Percentiles rank a stretch among this genome's conserved stretches.
phyloP scores from a whole-genome alignment of 495 filamentous ascomycete species.

The Aspergillus baeticus region DNA sequence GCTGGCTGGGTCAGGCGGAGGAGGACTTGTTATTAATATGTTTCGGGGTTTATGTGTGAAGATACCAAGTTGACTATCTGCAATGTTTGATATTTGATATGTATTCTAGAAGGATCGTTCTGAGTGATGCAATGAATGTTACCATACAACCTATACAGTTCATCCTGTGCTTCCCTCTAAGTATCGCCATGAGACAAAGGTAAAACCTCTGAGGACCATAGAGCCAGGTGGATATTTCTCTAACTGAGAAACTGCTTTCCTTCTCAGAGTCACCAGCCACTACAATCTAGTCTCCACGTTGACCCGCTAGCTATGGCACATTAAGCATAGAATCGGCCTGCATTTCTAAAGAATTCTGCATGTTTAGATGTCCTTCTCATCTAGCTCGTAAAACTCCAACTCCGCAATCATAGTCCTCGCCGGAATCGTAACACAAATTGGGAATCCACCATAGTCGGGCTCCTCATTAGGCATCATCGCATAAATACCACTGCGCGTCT shows the following conservation, averaged over 20 bases:
- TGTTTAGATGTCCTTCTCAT: not conserved
- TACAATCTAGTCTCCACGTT: no score
- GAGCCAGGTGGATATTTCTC: no score
- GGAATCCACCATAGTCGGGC: not conserved
- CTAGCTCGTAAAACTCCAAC: not conserved
- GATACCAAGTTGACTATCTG: not conserved
- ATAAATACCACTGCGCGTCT: not conserved
- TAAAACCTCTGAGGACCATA: no score
- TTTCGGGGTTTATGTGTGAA: not conserved
- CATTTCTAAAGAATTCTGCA: no score
- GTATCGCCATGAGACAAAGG: no score
- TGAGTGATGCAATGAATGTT: no score
- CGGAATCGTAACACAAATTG: conserved; percentile 4
- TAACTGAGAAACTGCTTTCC: not conserved
- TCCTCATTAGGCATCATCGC: conserved; percentile 3
- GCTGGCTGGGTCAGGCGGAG: not conserved
- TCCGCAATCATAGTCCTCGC: not conserved
- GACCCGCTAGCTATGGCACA: no score
- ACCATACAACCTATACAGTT: no score
- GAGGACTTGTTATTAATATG: not conserved
- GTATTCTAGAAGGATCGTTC: no score
- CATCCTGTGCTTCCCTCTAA: no score
- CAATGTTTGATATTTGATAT: not conserved
- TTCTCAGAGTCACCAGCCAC: no score
- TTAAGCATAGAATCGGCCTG: no score